Conservation (phyloP, 306 rosid species). For the Urtica urens region DNA sequence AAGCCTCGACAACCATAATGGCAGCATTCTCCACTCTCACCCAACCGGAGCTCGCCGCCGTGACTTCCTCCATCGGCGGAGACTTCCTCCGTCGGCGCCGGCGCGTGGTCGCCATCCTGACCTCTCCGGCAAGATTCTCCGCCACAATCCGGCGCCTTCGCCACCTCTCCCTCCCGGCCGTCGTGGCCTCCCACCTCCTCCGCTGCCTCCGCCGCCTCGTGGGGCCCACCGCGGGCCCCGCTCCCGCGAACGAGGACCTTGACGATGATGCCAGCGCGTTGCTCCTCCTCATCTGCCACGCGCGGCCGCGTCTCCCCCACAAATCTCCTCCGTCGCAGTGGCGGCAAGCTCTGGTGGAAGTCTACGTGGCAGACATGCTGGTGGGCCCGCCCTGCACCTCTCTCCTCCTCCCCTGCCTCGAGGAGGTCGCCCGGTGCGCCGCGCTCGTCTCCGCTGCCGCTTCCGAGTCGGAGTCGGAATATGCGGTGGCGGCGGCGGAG, state of each 20-base stretch:
- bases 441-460: conserved; percentile 33
- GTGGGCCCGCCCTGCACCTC: background rate
- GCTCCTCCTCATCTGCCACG: conserved; percentile 71
- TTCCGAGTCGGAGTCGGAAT: no score
- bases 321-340: conserved; percentile 30
- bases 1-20: conserved; percentile 32
- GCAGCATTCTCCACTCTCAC: conserved; percentile 65
- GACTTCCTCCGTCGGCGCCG: conserved; percentile 36
- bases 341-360: conserved; percentile 28
- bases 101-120: conserved; percentile 59
- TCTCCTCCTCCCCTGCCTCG: conserved; percentile 43
- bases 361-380: conserved; percentile 25
- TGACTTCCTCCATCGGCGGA: conserved; percentile 45
- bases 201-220: conserved; percentile 57
- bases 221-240: background rate
- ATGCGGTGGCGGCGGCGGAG: conserved; percentile 49
- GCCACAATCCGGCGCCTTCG: conserved; percentile 60
- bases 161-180: conserved; percentile 51
- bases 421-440: conserved; percentile 48
- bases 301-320: conserved; percentile 45
- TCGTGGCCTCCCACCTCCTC: conserved; percentile 66
- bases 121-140: conserved; percentile 56
- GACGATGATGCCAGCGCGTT: conserved; percentile 58
- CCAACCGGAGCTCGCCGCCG: conserved; percentile 46
- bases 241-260: conserved; percentile 22